Conservation (phyloP, 495 filamentous ascomycete species). For the Darksidea phi region DNA sequence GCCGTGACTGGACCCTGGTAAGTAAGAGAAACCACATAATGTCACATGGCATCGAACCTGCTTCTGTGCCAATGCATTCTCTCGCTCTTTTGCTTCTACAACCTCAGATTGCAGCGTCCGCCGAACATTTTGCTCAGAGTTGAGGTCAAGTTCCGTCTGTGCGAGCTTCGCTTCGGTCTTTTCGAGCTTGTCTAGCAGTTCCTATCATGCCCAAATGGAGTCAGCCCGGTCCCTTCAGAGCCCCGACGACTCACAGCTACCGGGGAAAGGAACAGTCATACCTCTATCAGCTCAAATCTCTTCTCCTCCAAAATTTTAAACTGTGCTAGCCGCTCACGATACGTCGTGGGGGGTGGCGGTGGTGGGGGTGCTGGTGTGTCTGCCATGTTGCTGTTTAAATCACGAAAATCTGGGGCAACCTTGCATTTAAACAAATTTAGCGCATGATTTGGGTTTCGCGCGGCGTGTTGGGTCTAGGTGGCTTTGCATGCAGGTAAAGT, state of each 20-base stretch:
- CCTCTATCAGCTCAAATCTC: conserved; percentile 32
- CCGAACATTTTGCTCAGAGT: conserved; percentile 36
- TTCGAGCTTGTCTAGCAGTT: conserved; percentile 34
- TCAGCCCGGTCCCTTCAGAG: not conserved
- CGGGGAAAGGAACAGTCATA: not conserved
- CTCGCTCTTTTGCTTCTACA: conserved; percentile 31
- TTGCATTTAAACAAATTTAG: conserved; percentile 2
- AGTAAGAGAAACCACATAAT: not conserved
- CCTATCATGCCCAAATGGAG: conserved; percentile 3
- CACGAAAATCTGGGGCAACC: conserved; percentile 1
- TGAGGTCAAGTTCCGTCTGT: conserved; percentile 33
- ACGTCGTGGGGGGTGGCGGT: conserved; percentile 17
- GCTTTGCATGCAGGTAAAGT: conserved; percentile 30
- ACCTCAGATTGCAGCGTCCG: conserved; percentile 32
- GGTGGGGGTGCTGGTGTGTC: conserved; percentile 11
- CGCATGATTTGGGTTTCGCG: conserved; percentile 5
- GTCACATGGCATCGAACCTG: conserved; percentile 3
- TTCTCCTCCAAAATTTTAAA: conserved; percentile 35
- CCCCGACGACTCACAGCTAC: not conserved
- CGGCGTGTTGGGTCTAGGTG: conserved; percentile 17
- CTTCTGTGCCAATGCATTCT: conserved; percentile 27
- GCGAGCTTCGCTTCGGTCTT: conserved; percentile 32
- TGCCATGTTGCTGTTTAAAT: conserved; percentile 15
- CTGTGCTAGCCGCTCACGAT: conserved; percentile 32
- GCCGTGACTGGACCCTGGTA: conserved; percentile 11